Evolutionary conservation across 768 basidiomycete species (phyloP), one percentile per base, ranked within the genome.

Genomic region (Leccinum barrowsii): DNA sequence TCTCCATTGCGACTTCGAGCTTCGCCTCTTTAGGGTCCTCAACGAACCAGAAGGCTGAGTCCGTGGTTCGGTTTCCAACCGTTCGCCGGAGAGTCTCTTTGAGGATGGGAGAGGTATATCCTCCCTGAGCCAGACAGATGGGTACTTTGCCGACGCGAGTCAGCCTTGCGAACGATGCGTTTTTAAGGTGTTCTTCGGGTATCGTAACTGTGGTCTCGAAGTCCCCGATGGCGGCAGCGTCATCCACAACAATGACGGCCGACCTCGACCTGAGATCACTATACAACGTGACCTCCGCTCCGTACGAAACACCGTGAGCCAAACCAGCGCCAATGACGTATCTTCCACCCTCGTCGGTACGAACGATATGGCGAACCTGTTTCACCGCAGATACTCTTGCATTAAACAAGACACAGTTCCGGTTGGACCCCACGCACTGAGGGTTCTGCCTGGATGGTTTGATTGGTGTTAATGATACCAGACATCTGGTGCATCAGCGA

Each of bases 351-450:
- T 30, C 26, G 2, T 30, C 6, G 24, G 15, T 4, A 2, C n/a
- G 12, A 34, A 66, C 51, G 1, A 48, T 2, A 46, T 62, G 52
- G 19, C 58, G 56, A 40, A 57, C 55, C 7, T 58, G 57, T 26
- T 55, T 44, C 7, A 55, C 55, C n/a, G 53, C 60, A 13, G 62
- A 37, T 15, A 59, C 54, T 52, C 61, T 66, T 19, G 58, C 51
- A 46, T 72, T 51, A 49, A 73, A 73, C 17, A 72, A 52, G 35
- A 63, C 50, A 7, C 73, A 69, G 35, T 59, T n/a, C 22, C 37
- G 61, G 37, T 69, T 37, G 21, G 21, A 1, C 5, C 73, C 74
- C 57, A 67, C 69, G 22, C 71, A 74, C 15, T 63, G 70, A 3
- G 73, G 73, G 51, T 57, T 58, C 40, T 74, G 73, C 8, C 68